Conservation (phyloP, 768 basidiomycete species). For the Mycena latifolia region DNA sequence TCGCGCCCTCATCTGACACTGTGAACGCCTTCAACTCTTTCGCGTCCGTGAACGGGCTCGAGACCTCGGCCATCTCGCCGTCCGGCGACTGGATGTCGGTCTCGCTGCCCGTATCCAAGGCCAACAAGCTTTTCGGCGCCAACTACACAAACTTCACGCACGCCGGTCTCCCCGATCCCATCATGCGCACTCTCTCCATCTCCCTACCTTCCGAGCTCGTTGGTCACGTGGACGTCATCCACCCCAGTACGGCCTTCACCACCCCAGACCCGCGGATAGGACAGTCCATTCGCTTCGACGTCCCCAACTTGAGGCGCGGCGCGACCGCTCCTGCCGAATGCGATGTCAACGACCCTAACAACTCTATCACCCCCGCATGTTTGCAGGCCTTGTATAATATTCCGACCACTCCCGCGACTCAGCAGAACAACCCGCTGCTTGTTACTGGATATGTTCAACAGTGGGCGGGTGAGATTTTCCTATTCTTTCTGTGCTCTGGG, state of each 20-base stretch:
- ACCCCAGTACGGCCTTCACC: constrained; percentile 36
- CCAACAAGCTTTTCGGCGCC: constrained; percentile 38
- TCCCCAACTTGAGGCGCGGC: background rate
- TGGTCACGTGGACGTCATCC: constrained; percentile 35
- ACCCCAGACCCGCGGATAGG: constrained; percentile 7
- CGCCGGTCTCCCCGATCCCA: constrained; percentile 24
- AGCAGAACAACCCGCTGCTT: constrained; percentile 34
- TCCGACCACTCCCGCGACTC: constrained; percentile 37
- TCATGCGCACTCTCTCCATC: constrained; percentile 37
- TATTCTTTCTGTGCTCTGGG: constrained; percentile 2
- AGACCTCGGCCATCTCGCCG: constrained; percentile 18
- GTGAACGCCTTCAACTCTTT: constrained; percentile 35
- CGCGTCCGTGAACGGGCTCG: constrained; percentile 32
- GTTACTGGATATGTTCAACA: constrained; percentile 36
- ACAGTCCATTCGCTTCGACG: constrained; percentile 7
- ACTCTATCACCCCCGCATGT: constrained; percentile 39
- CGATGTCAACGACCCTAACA: constrained; percentile 15
- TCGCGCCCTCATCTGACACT: constrained; percentile 32
- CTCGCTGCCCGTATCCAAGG: constrained; percentile 33
- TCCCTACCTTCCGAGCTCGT: constrained; percentile 36
- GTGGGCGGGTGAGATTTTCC: constrained; percentile 30
- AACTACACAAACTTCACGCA: constrained; percentile 34
- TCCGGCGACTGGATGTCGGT: constrained; percentile 31
- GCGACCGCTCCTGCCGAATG: constrained; percentile 33
- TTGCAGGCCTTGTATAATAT: constrained; percentile 41